Evolutionary conservation across 2,329 filamentous ascomycete species (phyloP), one percentile per base, ranked within the genome.

Genomic region (Colletotrichum liaoningense): DNA sequence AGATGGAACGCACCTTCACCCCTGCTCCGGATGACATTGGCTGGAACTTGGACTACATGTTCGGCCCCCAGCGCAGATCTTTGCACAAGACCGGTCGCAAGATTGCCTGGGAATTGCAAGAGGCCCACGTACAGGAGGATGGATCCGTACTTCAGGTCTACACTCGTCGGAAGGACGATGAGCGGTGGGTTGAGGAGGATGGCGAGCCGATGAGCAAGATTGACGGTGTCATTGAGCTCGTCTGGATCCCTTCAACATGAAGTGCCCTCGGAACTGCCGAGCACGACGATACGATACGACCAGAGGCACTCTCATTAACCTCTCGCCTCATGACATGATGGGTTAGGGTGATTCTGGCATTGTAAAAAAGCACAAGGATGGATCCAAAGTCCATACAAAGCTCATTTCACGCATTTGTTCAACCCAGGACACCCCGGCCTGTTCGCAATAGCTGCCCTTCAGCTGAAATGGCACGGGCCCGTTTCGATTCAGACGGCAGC

Each of bases 211-310:
- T 90, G 88, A 88, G 85, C 75, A 83, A 85, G 64, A 82, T 85
- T 22, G 89, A 91, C 77, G 88, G 88, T 3, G 78, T 90, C 38
- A 83, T 91, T 57, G 89, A 91, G 81, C 81, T 91, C 70, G 84
- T 90, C 65, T 91, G 88, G 89, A 82, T 89, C 54, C 85, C 87
- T 16, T 76, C 77, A 11, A 57, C 67, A 70, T 73, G 67, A 73
- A 58, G 67, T n/a, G 55, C 30, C 22, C 70, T 60, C 56, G 68
- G 63, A 28, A 28, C 6, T 49, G 26, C 60, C 56, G 67, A 71
- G 62, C 67, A 73, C 33, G 60, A 73, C 56, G 71, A 73, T 33
- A 73, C 46, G 71, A 73, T 49, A 73, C 46, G 57, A 49, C 60
- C 56, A 49, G 54, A 60, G 26, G 26, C 5, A 16, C 38, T 26